A percentile compares a stretch with the other conserved stretches of the same genome.
Conservation (phyloP, 176 grass and related monocot genomes). For the Zoysia pacifica region DNA sequence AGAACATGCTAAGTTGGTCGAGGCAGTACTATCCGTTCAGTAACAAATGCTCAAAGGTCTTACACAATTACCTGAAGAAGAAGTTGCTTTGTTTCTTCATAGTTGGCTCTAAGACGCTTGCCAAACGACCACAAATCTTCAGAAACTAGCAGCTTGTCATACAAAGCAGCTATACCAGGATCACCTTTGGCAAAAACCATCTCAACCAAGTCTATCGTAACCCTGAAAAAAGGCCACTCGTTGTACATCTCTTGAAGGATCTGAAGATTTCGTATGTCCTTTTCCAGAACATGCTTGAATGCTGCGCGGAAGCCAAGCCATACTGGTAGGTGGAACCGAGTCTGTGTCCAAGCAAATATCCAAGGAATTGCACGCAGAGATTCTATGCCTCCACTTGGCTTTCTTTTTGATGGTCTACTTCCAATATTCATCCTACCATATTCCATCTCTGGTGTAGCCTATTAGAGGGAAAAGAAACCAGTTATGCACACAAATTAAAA, state of each 20-base stretch:
- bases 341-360: conserved; percentile 98
- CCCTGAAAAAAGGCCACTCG: conserved; percentile 92
- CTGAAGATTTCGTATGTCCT: conserved; percentile 74
- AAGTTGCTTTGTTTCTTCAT: conserved; percentile 78
- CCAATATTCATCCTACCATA: conserved; percentile 98
- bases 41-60: not conserved
- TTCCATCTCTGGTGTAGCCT: conserved; percentile 88
- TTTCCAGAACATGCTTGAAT: conserved; percentile 75
- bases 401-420: conserved; percentile 83
- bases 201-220: conserved; percentile 93
- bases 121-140: conserved; percentile 79
- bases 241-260: conserved; percentile 87
- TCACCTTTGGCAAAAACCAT: conserved; percentile 98
- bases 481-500: conserved; percentile 7
- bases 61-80: conserved; percentile 73
- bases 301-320: conserved; percentile 96
- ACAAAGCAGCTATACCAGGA: conserved; percentile 90
- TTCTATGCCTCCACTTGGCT: conserved; percentile 90
- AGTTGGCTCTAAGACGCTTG: conserved; percentile 66
- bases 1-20: too few species aligned
- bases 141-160: conserved; percentile 86
- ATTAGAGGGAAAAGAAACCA: conserved; percentile 20
- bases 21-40: too few species aligned
- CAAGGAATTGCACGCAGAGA: conserved; percentile 90
- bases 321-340: conserved; percentile 85